Percentiles rank a stretch among this genome's conserved stretches.
phyloP scores from a whole-genome alignment of 2,329 filamentous ascomycete genomes.

The Erysiphe pulchra region DNA sequence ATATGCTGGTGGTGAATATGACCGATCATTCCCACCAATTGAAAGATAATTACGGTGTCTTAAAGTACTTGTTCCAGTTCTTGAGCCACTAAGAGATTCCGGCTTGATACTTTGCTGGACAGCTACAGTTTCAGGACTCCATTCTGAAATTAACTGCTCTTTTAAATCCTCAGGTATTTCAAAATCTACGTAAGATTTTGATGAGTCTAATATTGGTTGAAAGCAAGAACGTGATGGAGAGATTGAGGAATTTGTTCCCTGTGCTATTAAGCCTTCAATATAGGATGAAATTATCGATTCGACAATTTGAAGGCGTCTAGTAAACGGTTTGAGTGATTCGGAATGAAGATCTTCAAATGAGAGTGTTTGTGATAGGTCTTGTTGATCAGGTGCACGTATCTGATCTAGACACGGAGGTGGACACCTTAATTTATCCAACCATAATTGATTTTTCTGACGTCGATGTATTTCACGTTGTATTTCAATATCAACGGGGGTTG shows the following conservation, averaged over 20 bases:
- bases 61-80: conserved; percentile 27
- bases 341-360: conserved; percentile 27
- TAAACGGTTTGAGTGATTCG: conserved; percentile 47
- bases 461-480: conserved; percentile 54
- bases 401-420: conserved; percentile 39
- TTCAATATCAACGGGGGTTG: conserved; percentile 38
- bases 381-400: conserved; percentile 27
- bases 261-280: conserved; percentile 30
- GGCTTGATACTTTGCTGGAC: conserved; percentile 45
- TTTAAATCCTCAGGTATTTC: conserved; percentile 40
- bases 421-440: conserved; percentile 49
- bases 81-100: conserved; percentile 52
- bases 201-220: conserved; percentile 31
- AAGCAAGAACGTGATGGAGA: conserved; percentile 41
- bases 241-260: conserved; percentile 39
- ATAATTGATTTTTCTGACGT: conserved; percentile 48
- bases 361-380: conserved; percentile 17
- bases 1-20: conserved; percentile 20
- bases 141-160: conserved; percentile 54
- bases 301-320: conserved; percentile 44
- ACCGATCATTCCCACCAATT: conserved; percentile 23
- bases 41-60: conserved; percentile 27
- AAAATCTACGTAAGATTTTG: conserved; percentile 18
- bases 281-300: conserved; percentile 52
- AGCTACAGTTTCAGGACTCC: conserved; percentile 47